Conservation (phyloP, 192 early-diverging fungal genomes). For the Dissophora ornata region DNA sequence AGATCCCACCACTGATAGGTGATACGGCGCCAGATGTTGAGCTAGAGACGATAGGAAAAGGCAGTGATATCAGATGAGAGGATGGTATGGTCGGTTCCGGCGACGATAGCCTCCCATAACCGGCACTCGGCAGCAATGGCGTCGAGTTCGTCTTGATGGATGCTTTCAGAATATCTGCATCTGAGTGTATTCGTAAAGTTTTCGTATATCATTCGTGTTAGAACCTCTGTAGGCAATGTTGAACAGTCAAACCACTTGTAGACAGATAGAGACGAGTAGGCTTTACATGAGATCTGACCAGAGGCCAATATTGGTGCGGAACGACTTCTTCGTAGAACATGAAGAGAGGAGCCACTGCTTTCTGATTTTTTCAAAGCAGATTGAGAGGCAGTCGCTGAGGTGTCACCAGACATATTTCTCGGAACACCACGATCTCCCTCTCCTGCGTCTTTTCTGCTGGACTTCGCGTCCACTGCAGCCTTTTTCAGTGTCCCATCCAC, state of each 20-base stretch:
- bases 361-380: background rate
- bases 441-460: slow-evolving; percentile 26
- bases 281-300: slow-evolving; percentile 43
- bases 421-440: no score
- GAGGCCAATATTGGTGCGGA: slow-evolving; percentile 38
- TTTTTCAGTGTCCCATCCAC: slow-evolving; percentile 8
- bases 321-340: slow-evolving; percentile 30
- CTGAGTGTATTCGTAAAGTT: no score
- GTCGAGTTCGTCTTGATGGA: slow-evolving; percentile 41
- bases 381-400: background rate
- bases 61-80: background rate
- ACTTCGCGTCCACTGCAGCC: background rate
- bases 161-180: slow-evolving; percentile 45
- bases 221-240: no score
- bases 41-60: slow-evolving; percentile 9
- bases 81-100: background rate
- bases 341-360: slow-evolving; percentile 1
- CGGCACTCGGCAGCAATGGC: slow-evolving; percentile 5
- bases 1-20: background rate
- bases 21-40: slow-evolving; percentile 4
- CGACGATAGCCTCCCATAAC: background rate
- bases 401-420: background rate
- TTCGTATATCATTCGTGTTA: no score
- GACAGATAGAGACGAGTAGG: no score
- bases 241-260: no score